A percentile compares a stretch with the other conserved stretches of the same genome.
These are phyloP conservation scores for Coniosporium tulheliwenetii DNA, from an alignment of 2,329 filamentous ascomycete species.

Conservation along the genomic window DNA sequence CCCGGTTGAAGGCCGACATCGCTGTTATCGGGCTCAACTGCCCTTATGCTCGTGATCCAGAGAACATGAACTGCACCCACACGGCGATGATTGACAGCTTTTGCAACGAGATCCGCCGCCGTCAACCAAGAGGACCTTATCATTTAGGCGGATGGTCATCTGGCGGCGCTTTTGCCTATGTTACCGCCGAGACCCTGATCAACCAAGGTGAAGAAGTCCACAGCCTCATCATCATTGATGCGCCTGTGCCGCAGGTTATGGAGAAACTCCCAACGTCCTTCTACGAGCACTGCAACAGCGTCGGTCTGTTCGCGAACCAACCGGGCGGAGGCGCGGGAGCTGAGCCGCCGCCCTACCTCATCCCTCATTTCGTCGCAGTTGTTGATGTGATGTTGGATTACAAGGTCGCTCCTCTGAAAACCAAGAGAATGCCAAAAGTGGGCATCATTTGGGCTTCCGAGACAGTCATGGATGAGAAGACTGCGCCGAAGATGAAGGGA, in stretches of 20 bases:
- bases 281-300: conserved; percentile 3
- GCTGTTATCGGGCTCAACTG: conserved; percentile 2
- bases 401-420: neutral
- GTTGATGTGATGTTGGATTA: too few species aligned
- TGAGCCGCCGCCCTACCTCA: too few species aligned
- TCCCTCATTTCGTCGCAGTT: too few species aligned
- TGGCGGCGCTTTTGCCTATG: conserved; percentile 53
- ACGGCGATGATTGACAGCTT: conserved; percentile 11
- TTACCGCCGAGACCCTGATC: conserved; percentile 9
- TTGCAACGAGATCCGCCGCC: conserved; percentile 28
- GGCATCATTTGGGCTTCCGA: conserved; percentile 5
- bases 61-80: conserved; percentile 1
- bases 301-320: conserved; percentile 6
- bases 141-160: conserved; percentile 61
- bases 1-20: conserved; percentile 1
- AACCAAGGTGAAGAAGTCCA: conserved; percentile 10
- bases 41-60: conserved; percentile 2
- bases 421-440: conserved; percentile 2
- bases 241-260: conserved; percentile 20
- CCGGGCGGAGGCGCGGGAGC: neutral
- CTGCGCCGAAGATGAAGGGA: neutral
- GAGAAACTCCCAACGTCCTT: conserved; percentile 35
- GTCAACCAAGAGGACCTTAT: conserved; percentile 40
- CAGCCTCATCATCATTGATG: conserved; percentile 14
- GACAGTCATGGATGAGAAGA: neutral